A percentile compares a stretch with the other conserved stretches of the same genome.
Evolutionary conservation across 129 eudicot species (phyloP).

Genomic region (Solidago caesia): DNA sequence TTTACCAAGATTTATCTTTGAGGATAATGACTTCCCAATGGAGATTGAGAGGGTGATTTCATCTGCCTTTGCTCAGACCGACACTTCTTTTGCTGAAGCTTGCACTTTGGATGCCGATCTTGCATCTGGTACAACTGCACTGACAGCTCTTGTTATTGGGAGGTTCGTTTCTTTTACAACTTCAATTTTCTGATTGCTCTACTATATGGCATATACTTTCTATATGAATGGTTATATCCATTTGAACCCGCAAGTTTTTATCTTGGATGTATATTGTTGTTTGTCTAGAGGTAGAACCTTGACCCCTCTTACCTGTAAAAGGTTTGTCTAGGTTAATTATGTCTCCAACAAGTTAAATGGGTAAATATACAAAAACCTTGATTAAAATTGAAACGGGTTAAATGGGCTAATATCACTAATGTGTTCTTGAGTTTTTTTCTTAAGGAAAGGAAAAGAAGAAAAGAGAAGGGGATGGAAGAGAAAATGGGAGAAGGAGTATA

Average conservation of each 20-base stretch:
- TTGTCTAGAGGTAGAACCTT: background rate
- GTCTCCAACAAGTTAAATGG: background rate
- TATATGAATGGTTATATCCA: background rate
- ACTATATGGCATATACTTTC: background rate
- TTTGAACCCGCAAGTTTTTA: background rate
- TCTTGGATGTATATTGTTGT: background rate
- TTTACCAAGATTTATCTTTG: slow-evolving; percentile 79
- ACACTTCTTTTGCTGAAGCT: slow-evolving; percentile 93
- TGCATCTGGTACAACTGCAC: slow-evolving; percentile 97
- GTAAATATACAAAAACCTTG: background rate
- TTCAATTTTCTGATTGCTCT: slow-evolving; percentile 1
- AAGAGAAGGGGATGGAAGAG: too few relatives aligned
- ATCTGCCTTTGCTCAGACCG: slow-evolving; percentile 86
- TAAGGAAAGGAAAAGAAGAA: too few relatives aligned
- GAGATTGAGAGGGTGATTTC: slow-evolving; percentile 67
- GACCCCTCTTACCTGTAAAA: background rate
- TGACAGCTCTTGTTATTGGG: slow-evolving; percentile 85
- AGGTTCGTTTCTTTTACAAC: slow-evolving; percentile 47
- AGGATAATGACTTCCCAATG: slow-evolving; percentile 66
- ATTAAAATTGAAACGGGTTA: background rate
- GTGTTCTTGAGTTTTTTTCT: too few relatives aligned
- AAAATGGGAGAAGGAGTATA: too few relatives aligned
- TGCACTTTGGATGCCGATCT: slow-evolving; percentile 76
- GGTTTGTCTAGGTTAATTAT: background rate
- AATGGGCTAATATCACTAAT: background rate